A percentile compares a stretch with the other conserved stretches of the same genome.
phyloP scores from a whole-genome alignment of 108 stramenopile genomes.

The Cylindrotheca closterium region DNA sequence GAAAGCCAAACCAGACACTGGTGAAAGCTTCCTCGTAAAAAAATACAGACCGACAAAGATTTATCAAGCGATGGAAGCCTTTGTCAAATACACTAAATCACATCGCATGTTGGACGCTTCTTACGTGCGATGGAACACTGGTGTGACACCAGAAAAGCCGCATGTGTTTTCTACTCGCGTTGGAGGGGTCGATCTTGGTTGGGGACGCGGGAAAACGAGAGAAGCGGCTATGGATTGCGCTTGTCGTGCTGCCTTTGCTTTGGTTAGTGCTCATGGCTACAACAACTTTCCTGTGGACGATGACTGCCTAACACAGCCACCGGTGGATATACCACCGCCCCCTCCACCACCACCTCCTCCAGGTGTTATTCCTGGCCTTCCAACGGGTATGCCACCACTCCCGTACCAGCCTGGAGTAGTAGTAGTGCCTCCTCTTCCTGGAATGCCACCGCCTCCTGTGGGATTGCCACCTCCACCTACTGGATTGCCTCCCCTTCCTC shows the following conservation, averaged over 20 bases:
- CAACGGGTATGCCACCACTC: slow-evolving; percentile 43
- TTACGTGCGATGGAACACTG: slow-evolving; percentile 64
- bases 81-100: slow-evolving; percentile 80
- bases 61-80: slow-evolving; percentile 81
- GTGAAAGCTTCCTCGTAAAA: slow-evolving; percentile 70
- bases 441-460: slow-evolving; percentile 35
- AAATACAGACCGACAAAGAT: slow-evolving; percentile 79
- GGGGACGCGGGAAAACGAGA: slow-evolving; percentile 80
- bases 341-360: slow-evolving; percentile 65
- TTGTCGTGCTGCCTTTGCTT: slow-evolving; percentile 76
- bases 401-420: slow-evolving; percentile 16
- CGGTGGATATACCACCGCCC: slow-evolving; percentile 39
- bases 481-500: slow-evolving; percentile 11
- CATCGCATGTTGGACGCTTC: slow-evolving; percentile 86
- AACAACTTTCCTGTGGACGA: slow-evolving; percentile 79
- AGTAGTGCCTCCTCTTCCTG: slow-evolving; percentile 36
- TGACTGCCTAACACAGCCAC: slow-evolving; percentile 75
- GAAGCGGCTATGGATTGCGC: slow-evolving; percentile 81
- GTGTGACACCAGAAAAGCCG: slow-evolving; percentile 71
- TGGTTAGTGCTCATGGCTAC: slow-evolving; percentile 86
- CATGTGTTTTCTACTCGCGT: slow-evolving; percentile 75
- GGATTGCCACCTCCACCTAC: slow-evolving; percentile 20
- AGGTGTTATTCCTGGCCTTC: slow-evolving; percentile 30
- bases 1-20: slow-evolving; percentile 37
- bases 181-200: slow-evolving; percentile 71